Percentiles rank a stretch among this genome's conserved stretches.
Evolutionary conservation across 768 basidiomycete species (phyloP).

Genomic region (Tylopilus plumbeoviolaceoides): DNA sequence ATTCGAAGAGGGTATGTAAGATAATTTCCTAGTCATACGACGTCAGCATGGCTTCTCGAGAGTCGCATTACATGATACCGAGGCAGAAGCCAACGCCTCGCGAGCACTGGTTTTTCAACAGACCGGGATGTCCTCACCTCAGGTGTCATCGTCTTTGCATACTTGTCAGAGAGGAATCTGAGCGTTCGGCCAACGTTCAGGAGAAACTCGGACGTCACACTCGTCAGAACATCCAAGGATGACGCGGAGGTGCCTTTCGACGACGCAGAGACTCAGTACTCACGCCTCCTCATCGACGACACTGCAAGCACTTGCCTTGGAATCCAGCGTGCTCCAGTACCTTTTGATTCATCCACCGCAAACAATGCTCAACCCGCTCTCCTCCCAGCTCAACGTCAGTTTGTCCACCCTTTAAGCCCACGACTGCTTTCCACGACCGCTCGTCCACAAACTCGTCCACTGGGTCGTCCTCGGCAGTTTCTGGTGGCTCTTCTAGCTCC

Average conservation of each 20-base stretch:
- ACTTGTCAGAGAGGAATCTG: slow-evolving; percentile 76
- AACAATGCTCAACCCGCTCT: slow-evolving; percentile 56
- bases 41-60: slow-evolving; percentile 2
- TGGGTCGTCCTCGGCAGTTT: slow-evolving; percentile 29
- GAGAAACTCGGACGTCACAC: slow-evolving; percentile 77
- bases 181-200: slow-evolving; percentile 85
- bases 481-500: slow-evolving; percentile 33
- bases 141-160: slow-evolving; percentile 71
- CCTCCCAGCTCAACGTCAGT: slow-evolving; percentile 53
- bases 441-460: slow-evolving; percentile 47
- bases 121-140: slow-evolving; percentile 53
- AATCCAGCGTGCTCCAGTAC: slow-evolving; percentile 89
- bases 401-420: slow-evolving; percentile 14
- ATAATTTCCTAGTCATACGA: slow-evolving; percentile 74
- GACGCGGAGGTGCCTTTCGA: slow-evolving; percentile 63
- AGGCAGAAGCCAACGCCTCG: too few species aligned
- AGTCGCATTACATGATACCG: not conserved
- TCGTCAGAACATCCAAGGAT: slow-evolving; percentile 72
- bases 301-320: slow-evolving; percentile 57
- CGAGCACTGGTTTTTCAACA: not conserved
- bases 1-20: slow-evolving; percentile 86
- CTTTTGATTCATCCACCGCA: slow-evolving; percentile 70
- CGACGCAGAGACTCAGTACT: slow-evolving; percentile 3
- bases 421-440: slow-evolving; percentile 48
- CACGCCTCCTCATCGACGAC: not conserved